Base-by-base conservation (phyloP, 78 protist genomes). In the Dictyostelium brefeldianum region DNA sequence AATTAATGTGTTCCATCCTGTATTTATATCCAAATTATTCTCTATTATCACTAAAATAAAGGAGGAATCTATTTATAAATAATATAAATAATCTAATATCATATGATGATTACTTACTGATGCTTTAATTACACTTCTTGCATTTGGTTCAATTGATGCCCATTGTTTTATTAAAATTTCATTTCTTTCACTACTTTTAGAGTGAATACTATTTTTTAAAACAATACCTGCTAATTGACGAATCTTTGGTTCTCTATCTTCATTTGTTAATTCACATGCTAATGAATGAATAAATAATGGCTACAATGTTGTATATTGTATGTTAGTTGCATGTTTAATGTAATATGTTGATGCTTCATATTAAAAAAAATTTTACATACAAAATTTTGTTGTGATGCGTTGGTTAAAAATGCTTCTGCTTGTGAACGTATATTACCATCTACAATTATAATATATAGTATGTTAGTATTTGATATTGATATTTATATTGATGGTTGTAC, bases 181-280 rank as follows among this genome's bases (percentile, higher is more conserved):
- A 74, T 53, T 56, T 29, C 64, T 84, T 71, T 20, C 64, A 43
- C 70, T 36, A 59, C 74, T 56, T 51, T 73, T 70, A 17, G 91
- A 71, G 31, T 31, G 64, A 22, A 84, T 36, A 46, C 74, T 22
- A 74, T 84, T 84, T 53, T 84, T 84, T 51, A 84, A 74, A 48
- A 84, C 65, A 22, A 84, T 11, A 84, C 91, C 91, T 25, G 91
- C 91, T 56, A 84, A 74, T 84, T 84, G 91, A 74, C 91, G 81
- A 47, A 54, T 56, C 5, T 15, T 14, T 36, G 54, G 17, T 14
- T 29, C 48, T 29, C 74, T 41, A n/a, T 71, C 80, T 18, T 71
- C 51, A n/a, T 84, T 84, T 20, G 64, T 7, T 9, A 84, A 50
- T 47, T 84, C 91, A 11, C 3, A 11, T 43, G 91, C 15, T 41